These are phyloP conservation scores for Picea engelmannii DNA, from an alignment of 83 land plant genomes.

Conservation along the genomic window DNA sequence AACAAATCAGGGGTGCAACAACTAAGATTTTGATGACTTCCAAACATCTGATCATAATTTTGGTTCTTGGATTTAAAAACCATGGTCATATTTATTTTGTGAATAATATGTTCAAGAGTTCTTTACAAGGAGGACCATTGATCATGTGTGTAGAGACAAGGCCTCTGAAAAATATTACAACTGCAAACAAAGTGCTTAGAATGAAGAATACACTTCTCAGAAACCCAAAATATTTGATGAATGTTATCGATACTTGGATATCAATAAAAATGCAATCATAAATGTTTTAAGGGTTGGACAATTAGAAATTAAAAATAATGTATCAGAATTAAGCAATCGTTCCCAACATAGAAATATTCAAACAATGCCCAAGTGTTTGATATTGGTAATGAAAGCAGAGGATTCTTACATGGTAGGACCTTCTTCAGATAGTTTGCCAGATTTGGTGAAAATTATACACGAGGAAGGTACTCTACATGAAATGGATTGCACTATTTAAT, in stretches of 20 bases:
- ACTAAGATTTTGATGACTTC: no score
- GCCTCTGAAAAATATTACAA: neutral
- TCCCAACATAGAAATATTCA: neutral
- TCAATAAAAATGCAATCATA: constrained; percentile 9
- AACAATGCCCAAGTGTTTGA: constrained; percentile 23
- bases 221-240: neutral
- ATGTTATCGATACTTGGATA: constrained; percentile 18
- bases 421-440: neutral
- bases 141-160: no score
- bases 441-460: constrained; percentile 6
- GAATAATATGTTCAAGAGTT: no score
- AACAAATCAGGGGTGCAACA: no score
- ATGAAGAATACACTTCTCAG: constrained; percentile 6
- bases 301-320: no score
- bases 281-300: neutral
- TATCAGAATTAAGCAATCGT: neutral
- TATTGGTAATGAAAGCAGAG: constrained; percentile 16
- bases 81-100: no score
- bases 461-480: constrained; percentile 18
- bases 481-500: no score
- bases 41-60: no score
- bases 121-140: no score
- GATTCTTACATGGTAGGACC: neutral
- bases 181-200: neutral
- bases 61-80: no score